A percentile compares a stretch with the other conserved stretches of the same genome.
Evolutionary conservation across 176 grass and related monocot species (phyloP).

Genomic region (Thalia dealbata): DNA sequence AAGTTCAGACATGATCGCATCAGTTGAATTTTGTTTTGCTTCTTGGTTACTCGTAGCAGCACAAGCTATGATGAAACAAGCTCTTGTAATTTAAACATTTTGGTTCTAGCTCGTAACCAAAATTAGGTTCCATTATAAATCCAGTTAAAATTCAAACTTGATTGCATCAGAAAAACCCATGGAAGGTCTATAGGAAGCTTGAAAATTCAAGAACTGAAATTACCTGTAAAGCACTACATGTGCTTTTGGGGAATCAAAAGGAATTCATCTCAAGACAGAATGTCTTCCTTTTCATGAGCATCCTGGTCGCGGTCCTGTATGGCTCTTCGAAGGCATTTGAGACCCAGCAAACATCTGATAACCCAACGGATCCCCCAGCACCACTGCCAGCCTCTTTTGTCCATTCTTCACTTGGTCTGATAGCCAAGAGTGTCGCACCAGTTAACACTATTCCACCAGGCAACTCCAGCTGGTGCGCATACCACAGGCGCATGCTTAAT

Average conservation of each 20-base stretch:
- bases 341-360: conserved; percentile 5
- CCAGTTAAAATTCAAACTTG: background rate
- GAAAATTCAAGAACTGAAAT: background rate
- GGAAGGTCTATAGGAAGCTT: background rate
- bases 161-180: background rate
- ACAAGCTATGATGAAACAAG: background rate
- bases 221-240: background rate
- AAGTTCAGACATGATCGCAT: too few relatives aligned
- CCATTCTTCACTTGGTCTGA: background rate
- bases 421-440: conserved; percentile 2
- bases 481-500: conserved; percentile 10
- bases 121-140: background rate
- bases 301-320: conserved; percentile 2
- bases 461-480: conserved; percentile 7
- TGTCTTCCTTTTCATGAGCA: conserved; percentile 12
- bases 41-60: background rate
- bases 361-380: background rate
- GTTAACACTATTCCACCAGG: background rate
- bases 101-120: background rate
- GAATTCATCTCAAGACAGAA: conserved; percentile 13
- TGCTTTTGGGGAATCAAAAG: background rate
- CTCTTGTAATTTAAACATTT: background rate
- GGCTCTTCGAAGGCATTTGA: conserved; percentile 6
- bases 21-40: background rate
- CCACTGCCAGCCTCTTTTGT: background rate